Percentiles rank a stretch among this genome's conserved stretches.
phyloP scores from a whole-genome alignment of 768 basidiomycete species.

The Rhodocollybia butyracea region DNA sequence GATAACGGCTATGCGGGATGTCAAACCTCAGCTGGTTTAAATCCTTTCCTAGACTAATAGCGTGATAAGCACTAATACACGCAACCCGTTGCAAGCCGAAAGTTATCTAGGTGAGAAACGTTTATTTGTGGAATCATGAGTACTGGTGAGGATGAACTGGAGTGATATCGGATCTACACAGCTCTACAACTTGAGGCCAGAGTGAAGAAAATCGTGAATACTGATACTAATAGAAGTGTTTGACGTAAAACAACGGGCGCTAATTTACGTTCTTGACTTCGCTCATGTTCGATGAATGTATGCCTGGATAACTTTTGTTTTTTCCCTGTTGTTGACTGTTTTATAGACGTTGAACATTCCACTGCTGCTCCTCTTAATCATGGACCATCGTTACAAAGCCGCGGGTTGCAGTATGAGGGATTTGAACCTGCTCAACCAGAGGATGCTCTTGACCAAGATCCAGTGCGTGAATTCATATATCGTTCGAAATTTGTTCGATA shows the following conservation, averaged over 20 bases:
- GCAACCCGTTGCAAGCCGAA: too few species aligned
- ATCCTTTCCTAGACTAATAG: too few species aligned
- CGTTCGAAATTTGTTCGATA: constrained; percentile 11
- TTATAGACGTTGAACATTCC: constrained; percentile 86
- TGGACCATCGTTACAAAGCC: constrained; percentile 43
- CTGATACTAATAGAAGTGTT: too few species aligned
- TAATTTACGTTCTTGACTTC: background rate
- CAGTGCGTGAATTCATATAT: constrained; percentile 23
- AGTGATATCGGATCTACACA: too few species aligned
- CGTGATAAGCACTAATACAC: too few species aligned
- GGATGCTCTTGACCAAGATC: constrained; percentile 46
- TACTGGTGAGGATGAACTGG: too few species aligned
- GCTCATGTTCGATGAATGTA: constrained; percentile 67
- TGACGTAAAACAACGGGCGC: background rate
- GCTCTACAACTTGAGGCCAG: too few species aligned
- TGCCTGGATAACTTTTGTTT: constrained; percentile 22
- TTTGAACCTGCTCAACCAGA: constrained; percentile 71
- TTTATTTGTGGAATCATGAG: too few species aligned
- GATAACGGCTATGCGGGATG: too few species aligned
- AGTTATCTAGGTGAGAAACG: too few species aligned
- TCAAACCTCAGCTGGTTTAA: too few species aligned
- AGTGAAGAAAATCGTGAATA: too few species aligned
- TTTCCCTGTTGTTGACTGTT: background rate
- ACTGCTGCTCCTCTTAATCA: constrained; percentile 43
- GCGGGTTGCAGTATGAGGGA: constrained; percentile 71